These are phyloP conservation scores for Penicillium cataractarum DNA, from an alignment of 495 filamentous ascomycete species.

Conservation along the genomic window DNA sequence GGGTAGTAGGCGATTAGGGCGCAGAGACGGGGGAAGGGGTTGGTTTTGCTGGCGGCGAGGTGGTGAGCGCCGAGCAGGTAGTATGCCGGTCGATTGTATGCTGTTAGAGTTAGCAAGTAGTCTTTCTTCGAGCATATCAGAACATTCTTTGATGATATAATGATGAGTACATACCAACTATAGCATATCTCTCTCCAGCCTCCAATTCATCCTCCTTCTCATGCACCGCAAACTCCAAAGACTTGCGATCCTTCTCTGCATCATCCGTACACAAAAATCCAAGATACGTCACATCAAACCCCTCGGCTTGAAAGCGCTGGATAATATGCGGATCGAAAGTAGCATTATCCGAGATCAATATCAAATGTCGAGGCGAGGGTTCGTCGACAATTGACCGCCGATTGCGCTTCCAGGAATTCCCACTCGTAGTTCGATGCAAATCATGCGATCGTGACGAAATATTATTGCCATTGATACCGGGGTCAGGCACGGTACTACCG, in stretches of 20 bases:
- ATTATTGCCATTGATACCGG: not conserved
- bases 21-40: conserved; percentile 45
- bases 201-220: conserved; percentile 50
- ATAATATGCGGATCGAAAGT: conserved; percentile 60
- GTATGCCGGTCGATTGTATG: conserved; percentile 61
- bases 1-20: conserved; percentile 66
- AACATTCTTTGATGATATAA: not conserved
- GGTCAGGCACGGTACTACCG: conserved; percentile 6
- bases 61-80: conserved; percentile 55
- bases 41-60: conserved; percentile 43
- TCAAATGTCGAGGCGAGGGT: conserved; percentile 43
- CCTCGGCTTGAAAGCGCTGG: conserved; percentile 63
- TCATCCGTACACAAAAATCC: conserved; percentile 54
- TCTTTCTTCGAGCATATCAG: not conserved
- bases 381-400: conserved; percentile 20
- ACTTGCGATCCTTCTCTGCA: conserved; percentile 34
- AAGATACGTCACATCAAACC: conserved; percentile 65
- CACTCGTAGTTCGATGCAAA: conserved; percentile 18
- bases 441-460: conserved; percentile 15
- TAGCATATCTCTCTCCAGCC: conserved; percentile 49
- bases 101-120: conserved; percentile 28
- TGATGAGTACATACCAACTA: conserved; percentile 43
- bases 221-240: conserved; percentile 48
- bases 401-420: conserved; percentile 19
- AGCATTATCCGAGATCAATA: conserved; percentile 61